A percentile compares a stretch with the other conserved stretches of the same genome.
Conservation (phyloP, 2,329 filamentous ascomycete genomes). For the Teratosphaeria nubilosa region DNA sequence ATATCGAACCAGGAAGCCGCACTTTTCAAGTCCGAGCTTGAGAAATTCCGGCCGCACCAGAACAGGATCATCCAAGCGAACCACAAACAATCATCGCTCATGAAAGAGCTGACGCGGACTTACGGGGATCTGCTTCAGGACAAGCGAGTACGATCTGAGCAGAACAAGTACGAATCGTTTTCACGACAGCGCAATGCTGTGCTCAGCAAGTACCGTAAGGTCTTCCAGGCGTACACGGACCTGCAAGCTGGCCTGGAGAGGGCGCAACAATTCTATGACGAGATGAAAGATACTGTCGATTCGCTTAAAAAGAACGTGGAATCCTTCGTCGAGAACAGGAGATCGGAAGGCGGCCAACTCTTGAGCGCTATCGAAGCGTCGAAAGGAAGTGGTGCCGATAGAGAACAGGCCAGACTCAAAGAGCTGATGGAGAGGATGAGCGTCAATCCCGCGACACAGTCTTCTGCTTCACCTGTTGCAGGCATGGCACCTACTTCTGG, state of each 20-base stretch:
- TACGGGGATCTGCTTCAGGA: conserved; percentile 88
- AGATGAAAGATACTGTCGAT: conserved; percentile 91
- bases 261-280: conserved; percentile 85
- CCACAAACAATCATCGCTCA: conserved; percentile 85
- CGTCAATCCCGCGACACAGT: conserved; percentile 49
- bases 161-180: conserved; percentile 87
- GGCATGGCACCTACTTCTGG: not conserved
- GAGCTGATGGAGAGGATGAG: conserved; percentile 94
- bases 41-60: conserved; percentile 91
- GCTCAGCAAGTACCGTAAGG: conserved; percentile 77
- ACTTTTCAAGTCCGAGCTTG: conserved; percentile 90
- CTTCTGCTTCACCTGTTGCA: conserved; percentile 31
- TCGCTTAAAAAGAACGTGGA: conserved; percentile 94
- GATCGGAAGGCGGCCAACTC: conserved; percentile 82
- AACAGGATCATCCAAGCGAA: conserved; percentile 84
- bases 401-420: conserved; percentile 75
- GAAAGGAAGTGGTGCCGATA: conserved; percentile 59
- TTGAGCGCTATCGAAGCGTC: conserved; percentile 79
- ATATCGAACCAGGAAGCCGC: conserved; percentile 86
- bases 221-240: conserved; percentile 87
- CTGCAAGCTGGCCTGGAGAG: conserved; percentile 75
- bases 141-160: conserved; percentile 83
- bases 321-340: conserved; percentile 87
- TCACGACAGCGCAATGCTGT: conserved; percentile 73
- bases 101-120: conserved; percentile 84